phyloP scores from a whole-genome alignment of 306 rosid species.

The Oemleria cerasiformis region DNA sequence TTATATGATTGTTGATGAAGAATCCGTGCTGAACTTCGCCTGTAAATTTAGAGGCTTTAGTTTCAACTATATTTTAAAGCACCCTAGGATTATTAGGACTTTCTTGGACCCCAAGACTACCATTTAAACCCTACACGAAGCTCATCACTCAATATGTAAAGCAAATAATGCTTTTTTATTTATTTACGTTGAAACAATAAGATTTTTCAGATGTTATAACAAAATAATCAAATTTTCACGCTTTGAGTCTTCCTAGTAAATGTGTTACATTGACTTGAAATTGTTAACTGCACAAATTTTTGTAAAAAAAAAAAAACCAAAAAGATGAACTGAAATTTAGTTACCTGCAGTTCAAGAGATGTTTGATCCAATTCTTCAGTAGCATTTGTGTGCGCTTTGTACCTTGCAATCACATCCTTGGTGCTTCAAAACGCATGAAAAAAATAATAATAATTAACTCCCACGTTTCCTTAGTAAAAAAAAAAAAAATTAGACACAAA shows the following conservation, averaged over 20 bases:
- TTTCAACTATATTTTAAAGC: too few relatives aligned
- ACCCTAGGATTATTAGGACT: too few relatives aligned
- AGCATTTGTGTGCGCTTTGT: slow-evolving; percentile 13
- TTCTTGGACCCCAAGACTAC: too few relatives aligned
- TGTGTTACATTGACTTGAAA: not conserved
- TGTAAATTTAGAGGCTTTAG: too few relatives aligned
- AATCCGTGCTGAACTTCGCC: too few relatives aligned
- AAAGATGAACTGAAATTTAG: not conserved
- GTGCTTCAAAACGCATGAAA: slow-evolving; percentile 20
- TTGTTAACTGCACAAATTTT: not conserved
- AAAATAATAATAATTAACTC: not conserved
- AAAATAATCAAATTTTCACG: too few relatives aligned
- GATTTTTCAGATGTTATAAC: too few relatives aligned
- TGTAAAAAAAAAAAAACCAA: not conserved
- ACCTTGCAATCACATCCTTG: slow-evolving; percentile 35
- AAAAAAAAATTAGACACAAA: not conserved
- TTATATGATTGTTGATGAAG: too few relatives aligned
- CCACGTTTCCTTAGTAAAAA: not conserved
- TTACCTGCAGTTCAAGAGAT: slow-evolving; percentile 39
- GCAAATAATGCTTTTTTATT: too few relatives aligned
- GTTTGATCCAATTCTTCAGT: slow-evolving; percentile 20
- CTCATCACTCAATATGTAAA: too few relatives aligned
- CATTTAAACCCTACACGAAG: too few relatives aligned
- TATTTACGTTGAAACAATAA: not conserved
- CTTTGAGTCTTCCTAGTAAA: too few relatives aligned